Conservation (phyloP, 2,329 filamentous ascomycete genomes). For the Pseudogymnoascus sp. region DNA sequence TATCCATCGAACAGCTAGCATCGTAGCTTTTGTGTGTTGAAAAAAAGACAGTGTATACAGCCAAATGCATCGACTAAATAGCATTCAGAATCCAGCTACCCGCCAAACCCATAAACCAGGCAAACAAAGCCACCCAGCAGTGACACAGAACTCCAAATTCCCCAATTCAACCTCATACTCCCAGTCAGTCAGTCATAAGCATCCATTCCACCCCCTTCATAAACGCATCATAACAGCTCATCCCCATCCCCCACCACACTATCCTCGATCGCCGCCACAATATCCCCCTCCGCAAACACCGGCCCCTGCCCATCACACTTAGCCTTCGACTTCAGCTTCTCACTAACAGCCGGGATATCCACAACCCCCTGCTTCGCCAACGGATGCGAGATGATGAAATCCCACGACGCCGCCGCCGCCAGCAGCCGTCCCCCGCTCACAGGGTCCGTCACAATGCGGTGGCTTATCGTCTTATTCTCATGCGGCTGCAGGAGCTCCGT, state of each 20-base stretch:
- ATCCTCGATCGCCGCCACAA: slow-evolving; percentile 68
- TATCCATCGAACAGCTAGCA: not conserved
- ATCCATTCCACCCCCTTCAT: not conserved
- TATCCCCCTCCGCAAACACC: slow-evolving; percentile 73
- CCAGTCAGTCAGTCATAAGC: not conserved
- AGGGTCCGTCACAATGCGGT: slow-evolving; percentile 62
- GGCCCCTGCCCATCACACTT: slow-evolving; percentile 83
- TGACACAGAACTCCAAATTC: not conserved
- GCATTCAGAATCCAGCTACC: not conserved
- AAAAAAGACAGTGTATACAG: not conserved
- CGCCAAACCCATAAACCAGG: not conserved
- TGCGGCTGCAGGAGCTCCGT: slow-evolving; percentile 56
- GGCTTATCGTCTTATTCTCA: slow-evolving; percentile 55
- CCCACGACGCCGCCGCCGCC: slow-evolving; percentile 78
- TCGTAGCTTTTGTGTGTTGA: not conserved
- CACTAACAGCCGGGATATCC: slow-evolving; percentile 75
- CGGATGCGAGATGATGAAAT: slow-evolving; percentile 76
- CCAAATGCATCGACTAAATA: slow-evolving; percentile 2
- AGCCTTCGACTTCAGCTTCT: slow-evolving; percentile 66
- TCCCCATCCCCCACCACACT: slow-evolving; percentile 73
- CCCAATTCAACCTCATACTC: slow-evolving; percentile 1
- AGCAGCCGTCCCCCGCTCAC: slow-evolving; percentile 61
- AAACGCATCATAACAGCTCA: slow-evolving; percentile 55
- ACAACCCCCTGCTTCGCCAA: slow-evolving; percentile 71
- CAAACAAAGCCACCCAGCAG: not conserved